phyloP scores from a whole-genome alignment of 257 asterid species.

The Haberlea rhodopensis region DNA sequence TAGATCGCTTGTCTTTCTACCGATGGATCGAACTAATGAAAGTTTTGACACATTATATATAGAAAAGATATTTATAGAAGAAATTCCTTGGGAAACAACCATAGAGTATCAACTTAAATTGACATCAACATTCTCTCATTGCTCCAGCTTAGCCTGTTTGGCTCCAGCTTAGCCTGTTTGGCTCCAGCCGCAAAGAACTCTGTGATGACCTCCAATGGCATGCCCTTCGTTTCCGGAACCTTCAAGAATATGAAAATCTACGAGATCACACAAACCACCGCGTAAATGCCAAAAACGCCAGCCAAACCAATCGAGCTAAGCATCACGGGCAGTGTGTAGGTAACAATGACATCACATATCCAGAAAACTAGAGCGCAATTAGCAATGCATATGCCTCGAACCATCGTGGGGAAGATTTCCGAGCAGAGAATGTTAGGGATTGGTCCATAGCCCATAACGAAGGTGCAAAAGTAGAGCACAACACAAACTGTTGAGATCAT shows the following conservation, averaged over 20 bases:
- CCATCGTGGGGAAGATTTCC: slow-evolving; percentile 83
- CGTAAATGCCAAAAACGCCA: slow-evolving; percentile 56
- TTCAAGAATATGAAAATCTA: slow-evolving; percentile 48
- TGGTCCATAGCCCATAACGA: slow-evolving; percentile 90
- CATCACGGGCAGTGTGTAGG: slow-evolving; percentile 51
- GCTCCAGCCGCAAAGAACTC: slow-evolving; percentile 64
- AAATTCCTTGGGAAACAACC: no score
- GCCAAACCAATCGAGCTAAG: slow-evolving; percentile 49
- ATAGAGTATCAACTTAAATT: neutral
- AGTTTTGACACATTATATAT: neutral
- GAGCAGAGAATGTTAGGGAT: slow-evolving; percentile 86
- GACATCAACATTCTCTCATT: neutral
- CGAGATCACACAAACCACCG: slow-evolving; percentile 44
- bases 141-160: slow-evolving; percentile 32
- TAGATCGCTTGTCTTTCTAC: neutral
- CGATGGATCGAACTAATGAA: neutral
- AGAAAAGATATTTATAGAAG: neutral
- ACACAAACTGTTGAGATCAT: slow-evolving; percentile 73
- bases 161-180: slow-evolving; percentile 37
- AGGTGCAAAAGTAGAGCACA: slow-evolving; percentile 76
- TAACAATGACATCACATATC: slow-evolving; percentile 69
- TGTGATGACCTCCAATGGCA: slow-evolving; percentile 60
- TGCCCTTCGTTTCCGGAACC: slow-evolving; percentile 61
- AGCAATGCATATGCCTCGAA: slow-evolving; percentile 90
- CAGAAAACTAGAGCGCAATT: slow-evolving; percentile 82